Evolutionary conservation across 331 rosid species (phyloP), one percentile per base, ranked within the genome.

Genomic region (Quercus phellos): DNA sequence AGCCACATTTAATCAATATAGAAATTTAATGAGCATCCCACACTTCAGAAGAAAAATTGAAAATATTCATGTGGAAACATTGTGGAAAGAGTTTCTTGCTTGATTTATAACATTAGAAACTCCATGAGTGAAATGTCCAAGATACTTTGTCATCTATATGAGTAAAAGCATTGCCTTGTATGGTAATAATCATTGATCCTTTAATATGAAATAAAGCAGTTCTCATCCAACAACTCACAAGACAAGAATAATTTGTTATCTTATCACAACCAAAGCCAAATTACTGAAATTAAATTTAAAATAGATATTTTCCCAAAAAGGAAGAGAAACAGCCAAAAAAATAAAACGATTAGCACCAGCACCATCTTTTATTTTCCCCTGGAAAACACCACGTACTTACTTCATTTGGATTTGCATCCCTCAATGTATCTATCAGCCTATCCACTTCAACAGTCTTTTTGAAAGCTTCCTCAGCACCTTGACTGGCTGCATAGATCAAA

Each of bases 401-500:
- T 86, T 90, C 88, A 2, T 32, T 82, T 77, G 97, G 88, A 86
- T 86, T 90, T 83, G 95, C 87, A 59, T 88, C 87, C 77, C 97
- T 88, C 73, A 94, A 88, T 83, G 77, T 70, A 80, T 94, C 98
- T 77, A 94, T 94, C 75, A 94, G 89, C 74, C 84, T 86, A 85
- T 94, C 98, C 59, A 92, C 85, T 88, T 84, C 97, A 18, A 94
- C 97, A 0, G 97, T 92, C 87, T 89, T 89, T 82, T 88, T 94
- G 81, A 94, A 90, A 77, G 98, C 92, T 74, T 87, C 97, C 80
- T 94, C 97, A 2, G 97, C 88, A 70, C 88, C 97, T 83, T 89
- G 93, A 86, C 84, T 88, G 87, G 85, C 97, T 90, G 90, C 97
- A 92, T 89, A 89, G 80, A 92, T 89, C 85, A 94, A 92, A 94